A percentile compares a stretch with the other conserved stretches of the same genome.
These are phyloP conservation scores for Apiospora malaysiana DNA, from an alignment of 2,329 filamentous ascomycete species.

Conservation along the genomic window DNA sequence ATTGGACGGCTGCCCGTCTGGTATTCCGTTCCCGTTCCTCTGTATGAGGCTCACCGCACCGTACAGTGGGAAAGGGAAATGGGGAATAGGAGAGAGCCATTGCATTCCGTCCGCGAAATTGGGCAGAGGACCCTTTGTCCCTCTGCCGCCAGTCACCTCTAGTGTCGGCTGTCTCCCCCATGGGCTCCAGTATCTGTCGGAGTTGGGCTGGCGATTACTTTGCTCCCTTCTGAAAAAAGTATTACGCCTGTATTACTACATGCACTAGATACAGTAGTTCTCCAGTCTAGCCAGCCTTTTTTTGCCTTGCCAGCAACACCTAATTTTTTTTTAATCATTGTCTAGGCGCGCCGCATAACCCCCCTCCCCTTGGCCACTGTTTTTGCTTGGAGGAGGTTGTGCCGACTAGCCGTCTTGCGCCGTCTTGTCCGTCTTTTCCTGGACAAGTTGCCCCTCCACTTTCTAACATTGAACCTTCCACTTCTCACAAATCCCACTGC, in stretches of 20 bases:
- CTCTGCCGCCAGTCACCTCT: not conserved
- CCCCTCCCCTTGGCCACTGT: not conserved
- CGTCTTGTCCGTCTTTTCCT: conserved; percentile 16
- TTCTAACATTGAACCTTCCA: conserved; percentile 19
- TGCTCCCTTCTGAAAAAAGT: not conserved
- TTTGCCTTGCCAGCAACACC: conserved; percentile 13
- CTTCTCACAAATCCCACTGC: conserved; percentile 10
- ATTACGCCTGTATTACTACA: not conserved
- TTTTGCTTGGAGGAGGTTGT: conserved; percentile 14
- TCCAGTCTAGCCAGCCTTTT: not conserved
- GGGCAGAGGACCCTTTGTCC: conserved; percentile 3
- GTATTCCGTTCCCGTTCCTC: not conserved
- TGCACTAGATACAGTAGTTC: conserved; percentile 8
- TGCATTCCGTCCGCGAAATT: not conserved
- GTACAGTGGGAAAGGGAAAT: conserved; percentile 15
- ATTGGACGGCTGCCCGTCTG: not conserved
- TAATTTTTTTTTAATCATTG: not conserved
- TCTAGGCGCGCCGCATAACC: not conserved
- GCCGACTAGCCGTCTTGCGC: conserved; percentile 17
- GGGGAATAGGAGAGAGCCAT: not conserved
- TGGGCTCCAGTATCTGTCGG: not conserved
- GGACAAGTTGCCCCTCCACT: conserved; percentile 9
- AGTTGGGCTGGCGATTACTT: not conserved
- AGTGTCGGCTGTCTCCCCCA: not conserved
- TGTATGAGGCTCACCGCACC: not conserved